phyloP scores from a whole-genome alignment of 2,329 filamentous ascomycete species.

The Alternaria sp. region DNA sequence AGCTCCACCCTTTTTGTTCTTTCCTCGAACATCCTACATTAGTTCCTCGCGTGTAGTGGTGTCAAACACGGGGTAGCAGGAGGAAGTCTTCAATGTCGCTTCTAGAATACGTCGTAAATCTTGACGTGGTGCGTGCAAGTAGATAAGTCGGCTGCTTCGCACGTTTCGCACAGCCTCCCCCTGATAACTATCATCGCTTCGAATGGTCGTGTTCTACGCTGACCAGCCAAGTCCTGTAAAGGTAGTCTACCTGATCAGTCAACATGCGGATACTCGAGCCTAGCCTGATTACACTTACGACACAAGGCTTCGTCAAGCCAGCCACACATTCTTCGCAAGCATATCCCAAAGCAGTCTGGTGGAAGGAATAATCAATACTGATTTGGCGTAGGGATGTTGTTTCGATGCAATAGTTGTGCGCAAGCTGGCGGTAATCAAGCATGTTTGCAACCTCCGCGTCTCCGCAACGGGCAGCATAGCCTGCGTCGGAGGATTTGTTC shows the following conservation, averaged over 20 bases:
- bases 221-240: not conserved
- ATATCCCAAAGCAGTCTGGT: slow-evolving; percentile 5
- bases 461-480: not conserved
- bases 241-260: not conserved
- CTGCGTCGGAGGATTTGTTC: not conserved
- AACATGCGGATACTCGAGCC: not conserved
- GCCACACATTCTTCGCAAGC: slow-evolving; percentile 10
- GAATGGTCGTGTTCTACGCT: not conserved
- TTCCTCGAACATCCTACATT: not conserved
- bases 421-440: not conserved
- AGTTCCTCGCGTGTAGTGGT: not conserved
- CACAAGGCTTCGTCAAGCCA: not conserved
- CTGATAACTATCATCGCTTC: not conserved
- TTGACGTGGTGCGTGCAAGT: not conserved
- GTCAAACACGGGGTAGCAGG: not conserved
- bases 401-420: not conserved
- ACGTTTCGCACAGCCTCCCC: not conserved
- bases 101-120: not conserved
- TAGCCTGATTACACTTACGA: not conserved
- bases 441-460: not conserved
- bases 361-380: not conserved
- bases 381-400: not conserved
- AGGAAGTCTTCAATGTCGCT: not conserved
- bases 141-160: slow-evolving; percentile 1
- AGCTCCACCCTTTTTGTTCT: not conserved